These are phyloP conservation scores for Solanum chiquidenum DNA, from an alignment of 257 asterid species.

Conservation along the genomic window DNA sequence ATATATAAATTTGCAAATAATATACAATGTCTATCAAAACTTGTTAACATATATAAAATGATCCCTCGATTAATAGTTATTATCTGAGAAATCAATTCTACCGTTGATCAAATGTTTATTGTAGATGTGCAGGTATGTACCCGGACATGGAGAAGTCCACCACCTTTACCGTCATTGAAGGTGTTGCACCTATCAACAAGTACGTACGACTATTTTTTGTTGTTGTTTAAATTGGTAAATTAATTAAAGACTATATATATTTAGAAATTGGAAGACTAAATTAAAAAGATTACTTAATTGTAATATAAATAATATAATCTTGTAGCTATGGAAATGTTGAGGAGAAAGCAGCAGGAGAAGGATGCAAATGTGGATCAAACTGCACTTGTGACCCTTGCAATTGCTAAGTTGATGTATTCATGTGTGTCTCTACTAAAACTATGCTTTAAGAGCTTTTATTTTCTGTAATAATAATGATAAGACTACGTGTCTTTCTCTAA, in stretches of 20 bases:
- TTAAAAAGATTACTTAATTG: neutral
- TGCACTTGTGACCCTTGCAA: conserved; percentile 12
- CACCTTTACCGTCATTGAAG: conserved; percentile 8
- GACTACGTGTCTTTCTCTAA: neutral
- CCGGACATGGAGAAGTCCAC: conserved; percentile 8
- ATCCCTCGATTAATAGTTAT: neutral
- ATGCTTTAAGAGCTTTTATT: neutral
- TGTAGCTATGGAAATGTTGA: neutral
- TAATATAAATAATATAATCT: neutral
- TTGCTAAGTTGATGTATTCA: neutral
- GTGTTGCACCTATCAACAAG: conserved; percentile 13
- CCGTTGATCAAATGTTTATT: neutral
- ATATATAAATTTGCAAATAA: neutral
- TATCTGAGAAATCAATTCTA: no score
- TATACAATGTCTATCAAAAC: neutral
- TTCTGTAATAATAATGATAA: neutral
- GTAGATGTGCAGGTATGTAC: conserved; percentile 14
- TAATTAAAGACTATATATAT: neutral
- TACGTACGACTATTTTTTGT: neutral
- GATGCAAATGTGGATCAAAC: conserved; percentile 9
- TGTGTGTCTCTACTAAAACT: neutral
- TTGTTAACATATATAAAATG: neutral
- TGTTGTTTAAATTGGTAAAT: neutral
- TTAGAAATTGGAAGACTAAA: neutral
- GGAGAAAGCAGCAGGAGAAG: conserved; percentile 2